phyloP scores from a whole-genome alignment of 2,329 filamentous ascomycete genomes.

The Xylariaceae sp. region DNA sequence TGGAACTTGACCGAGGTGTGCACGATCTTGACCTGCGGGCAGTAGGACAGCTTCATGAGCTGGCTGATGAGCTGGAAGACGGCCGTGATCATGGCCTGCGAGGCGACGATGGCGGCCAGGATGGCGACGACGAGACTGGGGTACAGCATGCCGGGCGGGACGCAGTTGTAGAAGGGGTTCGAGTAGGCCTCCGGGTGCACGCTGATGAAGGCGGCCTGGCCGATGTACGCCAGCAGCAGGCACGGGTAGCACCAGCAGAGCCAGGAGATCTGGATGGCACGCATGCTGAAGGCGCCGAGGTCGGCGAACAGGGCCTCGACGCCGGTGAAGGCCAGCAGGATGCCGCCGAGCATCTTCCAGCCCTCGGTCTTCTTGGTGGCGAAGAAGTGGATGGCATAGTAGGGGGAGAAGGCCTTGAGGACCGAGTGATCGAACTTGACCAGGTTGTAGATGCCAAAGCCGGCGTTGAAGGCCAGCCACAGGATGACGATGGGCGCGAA shows the following conservation, averaged over 20 bases:
- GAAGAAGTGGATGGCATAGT: conserved; percentile 55
- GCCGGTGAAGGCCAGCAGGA: conserved; percentile 67
- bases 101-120: conserved; percentile 65
- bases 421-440: conserved; percentile 44
- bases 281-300: conserved; percentile 63
- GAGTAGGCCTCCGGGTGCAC: conserved; percentile 48
- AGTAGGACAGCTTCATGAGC: conserved; percentile 63
- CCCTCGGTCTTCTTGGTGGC: conserved; percentile 50
- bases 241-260: conserved; percentile 61
- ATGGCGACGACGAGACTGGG: conserved; percentile 62
- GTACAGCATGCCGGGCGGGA: conserved; percentile 60
- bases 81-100: conserved; percentile 70
- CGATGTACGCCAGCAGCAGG: conserved; percentile 56
- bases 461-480: conserved; percentile 58
- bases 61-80: conserved; percentile 44
- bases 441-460: conserved; percentile 58
- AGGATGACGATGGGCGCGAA: conserved; percentile 62
- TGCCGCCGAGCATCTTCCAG: conserved; percentile 61
- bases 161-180: conserved; percentile 68
- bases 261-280: conserved; percentile 68
- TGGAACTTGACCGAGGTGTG: conserved; percentile 65
- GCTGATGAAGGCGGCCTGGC: conserved; percentile 68
- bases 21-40: conserved; percentile 66
- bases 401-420: conserved; percentile 49
- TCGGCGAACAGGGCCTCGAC: conserved; percentile 77